Percentiles rank a stretch among this genome's conserved stretches.
Evolutionary conservation across 1,139 yeast genomes (phyloP).

Genomic region (Hyphopichia khmerensis): DNA sequence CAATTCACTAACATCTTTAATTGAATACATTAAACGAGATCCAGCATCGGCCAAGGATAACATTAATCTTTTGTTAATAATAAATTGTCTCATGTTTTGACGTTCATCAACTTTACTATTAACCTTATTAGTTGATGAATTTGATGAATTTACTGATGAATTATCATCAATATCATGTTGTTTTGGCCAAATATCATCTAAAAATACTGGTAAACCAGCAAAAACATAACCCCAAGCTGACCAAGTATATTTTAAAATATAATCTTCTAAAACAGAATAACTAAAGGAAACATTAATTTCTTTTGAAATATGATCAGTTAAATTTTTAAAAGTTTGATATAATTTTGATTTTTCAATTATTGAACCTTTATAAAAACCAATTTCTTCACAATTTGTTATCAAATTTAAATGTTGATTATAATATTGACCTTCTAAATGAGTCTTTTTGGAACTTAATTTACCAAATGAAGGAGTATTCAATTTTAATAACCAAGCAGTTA

Average conservation of each 20-base stretch:
- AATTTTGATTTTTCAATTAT: constrained; percentile 74
- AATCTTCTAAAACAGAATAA: constrained; percentile 80
- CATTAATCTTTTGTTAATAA: constrained; percentile 87
- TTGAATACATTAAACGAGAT: constrained; percentile 92
- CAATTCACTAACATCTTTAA: constrained; percentile 86
- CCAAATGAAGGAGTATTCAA: constrained; percentile 84
- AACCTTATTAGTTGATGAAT: background rate
- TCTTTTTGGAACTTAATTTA: constrained; percentile 67
- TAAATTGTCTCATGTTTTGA: constrained; percentile 80
- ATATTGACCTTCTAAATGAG: constrained; percentile 84
- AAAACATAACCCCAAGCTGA: constrained; percentile 90
- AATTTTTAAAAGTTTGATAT: constrained; percentile 53
- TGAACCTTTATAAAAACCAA: constrained; percentile 91
- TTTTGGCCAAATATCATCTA: constrained; percentile 43
- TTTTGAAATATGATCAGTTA: constrained; percentile 45
- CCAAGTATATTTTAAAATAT: constrained; percentile 89
- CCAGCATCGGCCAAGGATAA: constrained; percentile 94
- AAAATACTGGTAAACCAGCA: constrained; percentile 80
- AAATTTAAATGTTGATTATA: constrained; percentile 84
- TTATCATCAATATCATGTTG: constrained; percentile 7
- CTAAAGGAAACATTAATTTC: constrained; percentile 53
- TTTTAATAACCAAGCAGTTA: constrained; percentile 77
- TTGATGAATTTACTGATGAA: background rate
- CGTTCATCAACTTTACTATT: constrained; percentile 30
- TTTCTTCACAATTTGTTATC: constrained; percentile 88